Base-by-base conservation (phyloP, 371 early-diverging fungal species). In the Zopfochytrium polystomum region DNA sequence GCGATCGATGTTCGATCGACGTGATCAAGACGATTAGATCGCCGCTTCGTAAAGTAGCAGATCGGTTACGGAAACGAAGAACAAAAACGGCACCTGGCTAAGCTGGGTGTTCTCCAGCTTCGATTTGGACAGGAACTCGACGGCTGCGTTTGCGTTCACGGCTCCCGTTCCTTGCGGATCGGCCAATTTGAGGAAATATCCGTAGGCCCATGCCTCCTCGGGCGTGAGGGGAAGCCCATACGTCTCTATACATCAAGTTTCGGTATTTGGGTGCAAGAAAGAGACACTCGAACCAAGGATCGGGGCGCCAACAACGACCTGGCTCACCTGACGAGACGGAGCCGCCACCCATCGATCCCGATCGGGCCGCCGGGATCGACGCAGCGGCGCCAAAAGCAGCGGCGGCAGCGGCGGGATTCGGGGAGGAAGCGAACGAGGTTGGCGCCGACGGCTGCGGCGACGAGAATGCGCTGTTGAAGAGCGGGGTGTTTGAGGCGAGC, bases 61-160 rank as follows among this genome's bases (percentile, higher is more conserved):
- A n/a, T n/a, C n/a, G n/a, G n/a, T n/a, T n/a, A n/a, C n/a, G n/a
- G n/a, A n/a, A n/a, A n/a, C n/a, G n/a, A n/a, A 3, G 9, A 9
- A 43, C 15, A 32, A 42, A 22, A 15, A 35, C 27, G 62, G 58
- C 80, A 85, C 90, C 81, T 89, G 83, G 33, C 80, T 77, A 9
- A 95, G 71, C 11, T 80, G 74, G 11, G 79, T 76, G 20, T 78
- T 72, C 0, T 90, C 81, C 0, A 95, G 77, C 30, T 80, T 74
- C 9, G 91, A 88, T 66, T 87, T 90, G 60, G 79, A 79, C 59
- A 93, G 80, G 67, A 93, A 92, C 2, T 81, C 80, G 38, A 89
- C 89, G 3, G 92, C 91, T 52, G 83, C 81, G 42, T 85, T 80
- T 31, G 92, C 88, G 5, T 81, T 75, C 22, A 94, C 77, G 27